phyloP scores from a whole-genome alignment of 2,329 filamentous ascomycete genomes.

The Cladosporium sp. region DNA sequence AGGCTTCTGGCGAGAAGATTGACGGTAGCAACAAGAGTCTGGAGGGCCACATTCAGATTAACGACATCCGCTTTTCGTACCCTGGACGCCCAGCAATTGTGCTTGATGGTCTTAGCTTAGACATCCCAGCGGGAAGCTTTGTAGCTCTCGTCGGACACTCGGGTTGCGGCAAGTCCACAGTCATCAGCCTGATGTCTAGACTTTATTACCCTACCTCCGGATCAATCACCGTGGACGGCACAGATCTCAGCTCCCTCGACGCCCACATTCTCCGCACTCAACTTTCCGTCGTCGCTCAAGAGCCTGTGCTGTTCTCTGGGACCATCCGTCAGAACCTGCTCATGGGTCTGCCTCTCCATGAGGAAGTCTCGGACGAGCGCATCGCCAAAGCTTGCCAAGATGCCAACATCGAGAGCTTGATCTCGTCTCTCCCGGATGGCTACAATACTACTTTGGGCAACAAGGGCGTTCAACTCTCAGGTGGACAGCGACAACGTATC shows the following conservation, averaged over 20 bases:
- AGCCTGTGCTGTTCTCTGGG: constrained; percentile 42
- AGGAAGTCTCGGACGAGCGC: constrained; percentile 27
- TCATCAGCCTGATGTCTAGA: constrained; percentile 54
- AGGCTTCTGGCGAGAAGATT: neutral
- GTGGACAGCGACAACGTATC: constrained; percentile 22
- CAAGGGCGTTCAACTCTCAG: constrained; percentile 20
- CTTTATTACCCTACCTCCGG: constrained; percentile 66
- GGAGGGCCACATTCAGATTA: constrained; percentile 2
- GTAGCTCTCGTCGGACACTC: constrained; percentile 64
- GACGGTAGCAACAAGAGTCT: neutral
- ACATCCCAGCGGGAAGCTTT: constrained; percentile 45
- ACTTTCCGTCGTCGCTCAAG: constrained; percentile 41
- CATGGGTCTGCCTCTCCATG: constrained; percentile 15
- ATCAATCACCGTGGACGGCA: constrained; percentile 46
- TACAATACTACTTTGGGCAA: constrained; percentile 19
- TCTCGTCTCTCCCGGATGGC: constrained; percentile 23
- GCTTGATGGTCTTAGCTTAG: constrained; percentile 31
- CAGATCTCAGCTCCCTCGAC: constrained; percentile 31
- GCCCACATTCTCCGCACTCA: constrained; percentile 35
- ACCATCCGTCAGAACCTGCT: constrained; percentile 36
- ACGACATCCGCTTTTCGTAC: constrained; percentile 35
- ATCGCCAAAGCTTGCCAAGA: constrained; percentile 31
- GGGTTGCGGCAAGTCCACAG: constrained; percentile 67
- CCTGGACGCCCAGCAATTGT: constrained; percentile 37
- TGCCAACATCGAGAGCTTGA: constrained; percentile 18